Base-by-base conservation (phyloP, 2,329 filamentous ascomycete species). In the Kalmusia sp. region DNA sequence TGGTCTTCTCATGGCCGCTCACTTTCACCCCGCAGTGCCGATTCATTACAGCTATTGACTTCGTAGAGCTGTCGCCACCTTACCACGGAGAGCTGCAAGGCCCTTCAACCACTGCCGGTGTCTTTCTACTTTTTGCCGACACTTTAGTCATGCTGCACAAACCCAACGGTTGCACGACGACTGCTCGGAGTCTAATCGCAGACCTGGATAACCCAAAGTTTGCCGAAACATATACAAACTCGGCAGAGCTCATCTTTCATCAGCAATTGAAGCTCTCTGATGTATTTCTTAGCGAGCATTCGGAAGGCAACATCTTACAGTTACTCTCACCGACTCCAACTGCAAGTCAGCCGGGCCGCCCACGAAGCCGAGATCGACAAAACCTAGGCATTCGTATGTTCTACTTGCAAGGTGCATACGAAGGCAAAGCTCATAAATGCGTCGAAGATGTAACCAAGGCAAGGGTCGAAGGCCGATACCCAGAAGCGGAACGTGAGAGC, bases 391-490 rank as follows among this genome's bases (percentile, higher is more conserved):
- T 72, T 21, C 69, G 71, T 21, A 74, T 78, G 60, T 89, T 96
- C 67, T 75, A 89, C 34, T 81, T 96, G 1, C 84, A 88, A 45
- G 90, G 91, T 47, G 77, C 84, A 6, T 93, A 93, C 64, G 90
- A 96, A 68, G 87, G 87, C 22, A 93, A 88, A 70, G 91, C 89
- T 1, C 79, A 81, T 15, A 90, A 88, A 55, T 87, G 91, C 75
- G 86, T 87, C 24, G 93, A 98, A 74, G 95, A 98, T 59, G 82
- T 97, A 11, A 86, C 87, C 41, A 96, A 93, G 76, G 92, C 93
- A 7, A 87, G 88, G 59, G 86, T 97, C 12, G 93, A 97, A 74
- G 89, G 87, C 5, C 85, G 93, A 9, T 96, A 96, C 66, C 79
- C 90, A 0, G 92, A 96, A 70, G 73, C 79, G n/a, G 91, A 96